Percentiles rank a stretch among this genome's conserved stretches.
phyloP scores from a whole-genome alignment of 2,329 filamentous ascomycete species.

The Teratosphaeria gauchensis region DNA sequence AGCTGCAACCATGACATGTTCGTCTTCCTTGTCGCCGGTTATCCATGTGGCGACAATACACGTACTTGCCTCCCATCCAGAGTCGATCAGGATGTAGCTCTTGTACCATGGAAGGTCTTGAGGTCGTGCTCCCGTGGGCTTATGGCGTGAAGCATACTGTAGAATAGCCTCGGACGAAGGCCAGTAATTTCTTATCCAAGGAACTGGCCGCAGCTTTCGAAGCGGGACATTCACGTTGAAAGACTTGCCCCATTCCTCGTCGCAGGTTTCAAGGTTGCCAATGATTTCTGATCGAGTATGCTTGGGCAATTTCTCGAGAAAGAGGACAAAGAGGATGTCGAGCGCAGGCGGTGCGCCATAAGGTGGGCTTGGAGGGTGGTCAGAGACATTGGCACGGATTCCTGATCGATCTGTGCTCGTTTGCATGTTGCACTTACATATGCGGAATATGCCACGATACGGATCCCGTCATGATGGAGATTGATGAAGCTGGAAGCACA shows the following conservation, averaged over 20 bases:
- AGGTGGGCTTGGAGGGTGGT: background rate
- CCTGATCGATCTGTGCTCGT: background rate
- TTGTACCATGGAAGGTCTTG: background rate
- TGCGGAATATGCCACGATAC: background rate
- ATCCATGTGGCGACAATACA: background rate
- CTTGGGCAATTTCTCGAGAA: background rate
- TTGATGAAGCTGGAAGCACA: background rate
- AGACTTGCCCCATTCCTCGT: background rate
- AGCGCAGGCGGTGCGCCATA: background rate
- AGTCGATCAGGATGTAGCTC: slow-evolving; percentile 2
- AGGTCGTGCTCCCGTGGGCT: background rate
- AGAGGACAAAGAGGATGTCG: background rate
- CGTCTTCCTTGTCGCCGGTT: background rate
- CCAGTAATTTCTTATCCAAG: background rate
- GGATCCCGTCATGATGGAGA: background rate
- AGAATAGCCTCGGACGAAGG: background rate
- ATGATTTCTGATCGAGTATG: background rate
- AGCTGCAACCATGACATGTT: background rate
- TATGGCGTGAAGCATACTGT: background rate
- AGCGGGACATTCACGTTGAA: background rate
- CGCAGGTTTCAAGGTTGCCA: background rate
- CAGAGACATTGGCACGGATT: background rate
- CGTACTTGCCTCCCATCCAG: slow-evolving; percentile 1
- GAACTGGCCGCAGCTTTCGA: background rate
- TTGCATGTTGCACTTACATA: background rate